Conservation (phyloP, 495 filamentous ascomycete genomes). For the Xylaria telfairii region DNA sequence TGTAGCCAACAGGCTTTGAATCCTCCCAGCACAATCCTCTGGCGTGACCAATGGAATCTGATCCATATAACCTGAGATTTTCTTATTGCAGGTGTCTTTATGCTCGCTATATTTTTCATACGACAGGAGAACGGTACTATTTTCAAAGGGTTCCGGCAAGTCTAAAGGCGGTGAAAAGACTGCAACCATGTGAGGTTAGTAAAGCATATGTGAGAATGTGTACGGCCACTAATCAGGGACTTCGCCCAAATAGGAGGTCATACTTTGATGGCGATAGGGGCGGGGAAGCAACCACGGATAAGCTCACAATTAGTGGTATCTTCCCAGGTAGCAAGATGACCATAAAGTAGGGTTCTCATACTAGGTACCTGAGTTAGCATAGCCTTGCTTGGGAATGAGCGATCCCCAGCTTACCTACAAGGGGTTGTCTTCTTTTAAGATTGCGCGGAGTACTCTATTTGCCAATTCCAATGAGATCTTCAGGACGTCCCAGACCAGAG, state of each 20-base stretch:
- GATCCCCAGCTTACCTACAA: conserved; percentile 5
- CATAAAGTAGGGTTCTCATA: not conserved
- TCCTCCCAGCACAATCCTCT: not conserved
- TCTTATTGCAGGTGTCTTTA: not conserved
- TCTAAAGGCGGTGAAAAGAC: not conserved
- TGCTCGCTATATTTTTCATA: not conserved
- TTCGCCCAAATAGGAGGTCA: not conserved
- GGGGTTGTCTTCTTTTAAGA: not conserved
- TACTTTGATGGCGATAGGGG: not conserved
- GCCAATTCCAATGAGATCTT: not conserved
- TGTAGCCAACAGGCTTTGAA: not conserved
- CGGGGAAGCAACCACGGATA: not conserved
- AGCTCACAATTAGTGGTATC: not conserved
- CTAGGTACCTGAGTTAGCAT: not conserved
- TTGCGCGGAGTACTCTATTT: conserved; percentile 5
- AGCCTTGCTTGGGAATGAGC: not conserved
- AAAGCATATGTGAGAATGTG: not conserved
- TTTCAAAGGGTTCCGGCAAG: not conserved
- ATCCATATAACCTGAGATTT: not conserved
- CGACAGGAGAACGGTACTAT: not conserved
- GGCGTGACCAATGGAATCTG: not conserved
- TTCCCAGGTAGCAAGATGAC: not conserved
- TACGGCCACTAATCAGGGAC: not conserved
- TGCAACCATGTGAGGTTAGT: not conserved
- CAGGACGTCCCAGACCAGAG: not conserved